Percentiles rank a stretch among this genome's conserved stretches.
phyloP scores from a whole-genome alignment of 2,329 filamentous ascomycete genomes.

The Coleophoma eucalyptorum region DNA sequence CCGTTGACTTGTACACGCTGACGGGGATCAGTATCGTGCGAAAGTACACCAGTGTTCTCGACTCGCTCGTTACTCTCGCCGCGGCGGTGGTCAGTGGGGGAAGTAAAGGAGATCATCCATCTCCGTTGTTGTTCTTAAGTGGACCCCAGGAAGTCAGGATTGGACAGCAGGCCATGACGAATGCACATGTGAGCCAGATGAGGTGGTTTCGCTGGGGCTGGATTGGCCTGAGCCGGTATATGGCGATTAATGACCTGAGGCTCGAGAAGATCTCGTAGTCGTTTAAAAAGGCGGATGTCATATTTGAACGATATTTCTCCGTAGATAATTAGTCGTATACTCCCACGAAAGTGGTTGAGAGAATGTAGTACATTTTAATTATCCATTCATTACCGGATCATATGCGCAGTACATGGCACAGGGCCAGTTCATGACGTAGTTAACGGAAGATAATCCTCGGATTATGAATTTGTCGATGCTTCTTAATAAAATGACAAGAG shows the following conservation, averaged over 20 bases:
- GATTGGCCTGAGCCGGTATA: conserved; percentile 88
- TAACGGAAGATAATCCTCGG: no score
- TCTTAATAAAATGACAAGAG: no score
- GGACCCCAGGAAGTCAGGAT: conserved; percentile 57
- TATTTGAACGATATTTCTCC: no score
- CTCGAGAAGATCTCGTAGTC: conserved; percentile 42
- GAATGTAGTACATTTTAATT: no score
- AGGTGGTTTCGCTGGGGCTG: conserved; percentile 97
- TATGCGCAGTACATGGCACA: no score
- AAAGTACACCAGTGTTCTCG: conserved; percentile 79
- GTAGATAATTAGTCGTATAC: no score
- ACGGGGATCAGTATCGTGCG: conserved; percentile 67
- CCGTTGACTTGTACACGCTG: conserved; percentile 83
- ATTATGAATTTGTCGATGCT: no score
- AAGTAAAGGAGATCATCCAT: conserved; percentile 45
- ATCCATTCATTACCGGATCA: no score
- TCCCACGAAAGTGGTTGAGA: no score
- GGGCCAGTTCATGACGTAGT: no score
- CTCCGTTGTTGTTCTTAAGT: conserved; percentile 67
- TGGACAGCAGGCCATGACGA: conserved; percentile 83
- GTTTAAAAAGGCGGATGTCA: no score
- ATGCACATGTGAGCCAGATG: conserved; percentile 94
- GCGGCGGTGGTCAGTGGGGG: conserved; percentile 41
- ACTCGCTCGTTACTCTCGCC: conserved; percentile 68
- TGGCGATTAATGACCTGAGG: conserved; percentile 87